A percentile compares a stretch with the other conserved stretches of the same genome.
These are phyloP conservation scores for Penicillium brevicompactum DNA, from an alignment of 2,329 filamentous ascomycete genomes.

Conservation along the genomic window DNA sequence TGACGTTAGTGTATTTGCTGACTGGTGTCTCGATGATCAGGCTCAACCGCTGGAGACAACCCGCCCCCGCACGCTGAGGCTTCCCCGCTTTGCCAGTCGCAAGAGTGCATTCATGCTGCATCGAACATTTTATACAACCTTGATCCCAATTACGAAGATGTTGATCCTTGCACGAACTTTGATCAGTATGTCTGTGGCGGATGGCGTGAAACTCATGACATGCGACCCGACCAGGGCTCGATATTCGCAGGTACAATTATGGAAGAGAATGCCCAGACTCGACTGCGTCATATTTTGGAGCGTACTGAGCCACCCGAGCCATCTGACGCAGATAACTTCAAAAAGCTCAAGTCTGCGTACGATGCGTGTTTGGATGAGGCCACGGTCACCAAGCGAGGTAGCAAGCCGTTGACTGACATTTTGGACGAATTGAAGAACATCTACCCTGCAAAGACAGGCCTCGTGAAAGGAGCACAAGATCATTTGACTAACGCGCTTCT, in stretches of 20 bases:
- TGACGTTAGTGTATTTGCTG: background rate
- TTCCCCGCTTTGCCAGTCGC: conserved; percentile 54
- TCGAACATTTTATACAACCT: conserved; percentile 65
- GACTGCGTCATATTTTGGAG: conserved; percentile 66
- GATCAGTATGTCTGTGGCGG: conserved; percentile 69
- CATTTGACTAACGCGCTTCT: conserved; percentile 39
- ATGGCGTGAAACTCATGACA: conserved; percentile 65
- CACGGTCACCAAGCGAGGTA: conserved; percentile 57
- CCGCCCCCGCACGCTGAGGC: conserved; percentile 18
- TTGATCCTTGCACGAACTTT: conserved; percentile 72
- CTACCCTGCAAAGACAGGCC: conserved; percentile 42
- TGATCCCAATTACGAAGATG: conserved; percentile 60
- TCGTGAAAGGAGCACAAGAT: conserved; percentile 21
- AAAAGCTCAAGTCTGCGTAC: conserved; percentile 66
- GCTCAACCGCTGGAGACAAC: conserved; percentile 6
- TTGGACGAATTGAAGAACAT: conserved; percentile 55
- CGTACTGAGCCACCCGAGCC: conserved; percentile 44
- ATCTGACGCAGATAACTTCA: conserved; percentile 56
- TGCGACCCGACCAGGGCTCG: conserved; percentile 64
- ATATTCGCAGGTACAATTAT: conserved; percentile 64
- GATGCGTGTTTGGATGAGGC: conserved; percentile 67
- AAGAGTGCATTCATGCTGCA: conserved; percentile 65
- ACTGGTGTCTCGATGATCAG: background rate
- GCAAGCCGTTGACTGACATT: conserved; percentile 58
- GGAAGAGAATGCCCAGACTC: conserved; percentile 60